A percentile compares a stretch with the other conserved stretches of the same genome.
Conservation (phyloP, 495 filamentous ascomycete genomes). For the Niebla homalea region DNA sequence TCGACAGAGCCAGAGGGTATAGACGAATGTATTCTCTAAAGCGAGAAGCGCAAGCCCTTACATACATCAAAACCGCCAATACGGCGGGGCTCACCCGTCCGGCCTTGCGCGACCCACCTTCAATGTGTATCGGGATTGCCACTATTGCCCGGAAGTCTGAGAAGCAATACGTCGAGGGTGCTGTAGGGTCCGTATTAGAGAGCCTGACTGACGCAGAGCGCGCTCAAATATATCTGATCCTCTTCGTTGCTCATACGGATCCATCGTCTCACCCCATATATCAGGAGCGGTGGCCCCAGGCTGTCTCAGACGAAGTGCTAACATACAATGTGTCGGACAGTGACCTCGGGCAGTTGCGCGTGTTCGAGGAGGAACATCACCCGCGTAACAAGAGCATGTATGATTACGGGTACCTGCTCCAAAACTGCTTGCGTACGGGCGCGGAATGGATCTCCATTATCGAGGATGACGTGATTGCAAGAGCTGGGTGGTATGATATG, state of each 20-base stretch:
- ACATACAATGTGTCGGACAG: conserved; percentile 22
- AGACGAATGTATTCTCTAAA: conserved; percentile 25
- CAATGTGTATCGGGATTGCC: conserved; percentile 26
- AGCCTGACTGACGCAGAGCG: conserved; percentile 35
- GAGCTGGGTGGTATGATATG: conserved; percentile 38
- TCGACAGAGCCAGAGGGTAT: conserved; percentile 26
- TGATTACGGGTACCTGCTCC: conserved; percentile 36
- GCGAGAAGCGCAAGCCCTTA: conserved; percentile 16
- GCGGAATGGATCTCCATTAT: conserved; percentile 33
- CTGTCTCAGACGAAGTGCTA: conserved; percentile 29
- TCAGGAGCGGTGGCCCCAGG: conserved; percentile 33
- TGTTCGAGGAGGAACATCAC: conserved; percentile 19
- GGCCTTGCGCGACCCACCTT: conserved; percentile 3
- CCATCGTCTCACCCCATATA: conserved; percentile 36
- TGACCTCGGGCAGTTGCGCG: conserved; percentile 13
- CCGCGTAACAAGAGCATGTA: conserved; percentile 31
- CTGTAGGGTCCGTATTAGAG: conserved; percentile 39
- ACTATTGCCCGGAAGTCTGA: conserved; percentile 22
- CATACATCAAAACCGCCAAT: conserved; percentile 19
- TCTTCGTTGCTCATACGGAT: conserved; percentile 39
- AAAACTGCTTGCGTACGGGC: conserved; percentile 27
- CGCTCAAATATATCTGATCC: conserved; percentile 30
- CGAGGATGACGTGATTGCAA: conserved; percentile 39
- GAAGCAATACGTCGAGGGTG: conserved; percentile 32
- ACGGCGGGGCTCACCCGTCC: neutral